A percentile compares a stretch with the other conserved stretches of the same genome.
Evolutionary conservation across 768 basidiomycete genomes (phyloP).

Genomic region (Dendrothele bispora): DNA sequence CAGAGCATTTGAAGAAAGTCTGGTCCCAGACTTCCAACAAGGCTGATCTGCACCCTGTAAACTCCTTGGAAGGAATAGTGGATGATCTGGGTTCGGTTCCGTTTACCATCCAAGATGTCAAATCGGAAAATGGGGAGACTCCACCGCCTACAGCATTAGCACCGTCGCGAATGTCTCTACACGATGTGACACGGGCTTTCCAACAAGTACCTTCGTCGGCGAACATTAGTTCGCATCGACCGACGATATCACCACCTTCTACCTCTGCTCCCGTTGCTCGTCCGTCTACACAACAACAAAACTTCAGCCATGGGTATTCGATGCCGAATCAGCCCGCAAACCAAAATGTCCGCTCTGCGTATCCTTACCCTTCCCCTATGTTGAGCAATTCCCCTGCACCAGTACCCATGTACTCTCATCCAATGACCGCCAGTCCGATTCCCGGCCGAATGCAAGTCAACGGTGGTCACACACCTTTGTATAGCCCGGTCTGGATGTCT

Average conservation of each 20-base stretch:
- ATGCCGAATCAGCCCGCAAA: conserved; percentile 45
- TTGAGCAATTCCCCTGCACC: conserved; percentile 72
- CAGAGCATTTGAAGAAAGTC: conserved; percentile 82
- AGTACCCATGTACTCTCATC: conserved; percentile 61
- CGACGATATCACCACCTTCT: conserved; percentile 51
- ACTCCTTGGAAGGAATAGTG: conserved; percentile 81
- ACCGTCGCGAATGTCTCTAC: conserved; percentile 75
- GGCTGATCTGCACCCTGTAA: conserved; percentile 63
- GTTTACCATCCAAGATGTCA: conserved; percentile 81
- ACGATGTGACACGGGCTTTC: conserved; percentile 84
- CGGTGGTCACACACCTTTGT: conserved; percentile 62
- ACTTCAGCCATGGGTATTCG: conserved; percentile 16
- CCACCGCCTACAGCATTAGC: conserved; percentile 63
- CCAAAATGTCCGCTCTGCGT: conserved; percentile 52
- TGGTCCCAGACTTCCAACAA: conserved; percentile 82
- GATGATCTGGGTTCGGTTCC: conserved; percentile 81
- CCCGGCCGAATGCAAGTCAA: conserved; percentile 57
- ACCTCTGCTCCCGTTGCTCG: conserved; percentile 47
- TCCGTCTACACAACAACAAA: conserved; percentile 36
- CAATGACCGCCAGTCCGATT: conserved; percentile 62
- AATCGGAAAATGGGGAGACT: conserved; percentile 82
- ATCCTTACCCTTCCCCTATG: conserved; percentile 69
- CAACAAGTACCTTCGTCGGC: conserved; percentile 75
- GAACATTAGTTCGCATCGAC: conserved; percentile 44
- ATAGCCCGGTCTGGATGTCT: conserved; percentile 68